phyloP scores from a whole-genome alignment of 768 basidiomycete genomes.

The Lentinula edodes region DNA sequence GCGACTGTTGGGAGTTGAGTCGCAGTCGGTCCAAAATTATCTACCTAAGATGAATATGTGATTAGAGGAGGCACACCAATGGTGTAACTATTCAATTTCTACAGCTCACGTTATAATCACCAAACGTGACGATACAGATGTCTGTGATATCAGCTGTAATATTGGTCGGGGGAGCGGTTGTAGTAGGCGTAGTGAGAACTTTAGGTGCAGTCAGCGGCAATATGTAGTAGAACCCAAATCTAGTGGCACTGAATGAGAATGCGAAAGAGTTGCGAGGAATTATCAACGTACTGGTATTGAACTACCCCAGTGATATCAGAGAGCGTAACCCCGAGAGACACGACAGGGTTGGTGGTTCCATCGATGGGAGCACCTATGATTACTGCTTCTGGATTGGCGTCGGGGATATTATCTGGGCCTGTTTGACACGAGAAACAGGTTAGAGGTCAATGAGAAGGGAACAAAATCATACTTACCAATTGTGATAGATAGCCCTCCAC shows the following conservation, averaged over 20 bases:
- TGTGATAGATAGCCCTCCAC: constrained; percentile 50
- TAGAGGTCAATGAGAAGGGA: background rate
- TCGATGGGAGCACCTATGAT: constrained; percentile 52
- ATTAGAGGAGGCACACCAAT: background rate
- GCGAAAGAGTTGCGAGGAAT: background rate
- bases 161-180: constrained; percentile 30
- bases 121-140: constrained; percentile 43
- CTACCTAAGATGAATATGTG: constrained; percentile 30
- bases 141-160: constrained; percentile 27
- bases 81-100: background rate
- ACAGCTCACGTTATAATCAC: constrained; percentile 51
- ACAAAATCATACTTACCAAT: constrained; percentile 26
- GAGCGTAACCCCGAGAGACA: constrained; percentile 39
- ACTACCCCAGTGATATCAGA: constrained; percentile 52
- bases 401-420: constrained; percentile 47
- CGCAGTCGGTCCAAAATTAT: constrained; percentile 49
- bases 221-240: constrained; percentile 50
- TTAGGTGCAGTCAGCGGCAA: constrained; percentile 51
- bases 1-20: constrained; percentile 44
- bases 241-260: constrained; percentile 11
- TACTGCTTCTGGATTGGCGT: constrained; percentile 53
- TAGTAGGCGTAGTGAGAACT: constrained; percentile 33
- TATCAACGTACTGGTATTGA: constrained; percentile 38
- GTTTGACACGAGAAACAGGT: background rate
- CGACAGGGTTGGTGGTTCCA: constrained; percentile 42